These are phyloP conservation scores for Tetrahymena malaccensis DNA, from an alignment of 73 alveolate species.

Conservation along the genomic window DNA sequence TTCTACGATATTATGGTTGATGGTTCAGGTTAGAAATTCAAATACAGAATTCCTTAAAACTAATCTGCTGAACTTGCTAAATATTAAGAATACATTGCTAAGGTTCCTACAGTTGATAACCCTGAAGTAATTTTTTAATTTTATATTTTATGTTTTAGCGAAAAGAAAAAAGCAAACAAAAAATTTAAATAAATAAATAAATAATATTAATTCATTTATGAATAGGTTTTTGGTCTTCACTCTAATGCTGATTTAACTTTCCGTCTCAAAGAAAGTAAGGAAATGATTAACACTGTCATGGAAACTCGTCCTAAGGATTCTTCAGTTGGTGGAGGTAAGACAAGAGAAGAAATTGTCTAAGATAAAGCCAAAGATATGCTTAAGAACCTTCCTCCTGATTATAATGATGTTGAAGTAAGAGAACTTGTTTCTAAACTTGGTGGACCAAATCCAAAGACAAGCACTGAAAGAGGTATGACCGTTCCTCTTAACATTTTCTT, in stretches of 20 bases:
- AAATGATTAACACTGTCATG: constrained; percentile 95
- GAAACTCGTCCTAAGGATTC: constrained; percentile 99
- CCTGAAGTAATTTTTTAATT: constrained; percentile 63
- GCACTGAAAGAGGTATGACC: constrained; percentile 90
- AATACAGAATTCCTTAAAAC: constrained; percentile 94
- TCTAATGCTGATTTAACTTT: constrained; percentile 99
- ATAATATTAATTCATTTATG: not conserved
- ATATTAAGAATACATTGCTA: constrained; percentile 84
- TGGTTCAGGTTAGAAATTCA: constrained; percentile 59
- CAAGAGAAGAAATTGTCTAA: constrained; percentile 74
- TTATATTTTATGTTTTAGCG: not conserved
- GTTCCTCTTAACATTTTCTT: constrained; percentile 99
- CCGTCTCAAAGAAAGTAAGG: constrained; percentile 97
- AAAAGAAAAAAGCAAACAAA: no score
- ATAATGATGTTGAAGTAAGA: constrained; percentile 82
- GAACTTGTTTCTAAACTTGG: constrained; percentile 77
- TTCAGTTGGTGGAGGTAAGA: constrained; percentile 96
- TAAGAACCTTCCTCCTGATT: constrained; percentile 87
- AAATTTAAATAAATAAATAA: not conserved
- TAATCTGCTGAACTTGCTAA: constrained; percentile 68
- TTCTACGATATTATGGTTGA: constrained; percentile 26
- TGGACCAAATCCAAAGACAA: constrained; percentile 75
- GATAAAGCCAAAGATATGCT: constrained; percentile 56
- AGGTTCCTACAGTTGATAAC: constrained; percentile 94
- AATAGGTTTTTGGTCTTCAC: constrained; percentile 94